Evolutionary conservation across 495 filamentous ascomycete genomes (phyloP), one percentile per base, ranked within the genome.

Genomic region (Xylaria flabelliformis): DNA sequence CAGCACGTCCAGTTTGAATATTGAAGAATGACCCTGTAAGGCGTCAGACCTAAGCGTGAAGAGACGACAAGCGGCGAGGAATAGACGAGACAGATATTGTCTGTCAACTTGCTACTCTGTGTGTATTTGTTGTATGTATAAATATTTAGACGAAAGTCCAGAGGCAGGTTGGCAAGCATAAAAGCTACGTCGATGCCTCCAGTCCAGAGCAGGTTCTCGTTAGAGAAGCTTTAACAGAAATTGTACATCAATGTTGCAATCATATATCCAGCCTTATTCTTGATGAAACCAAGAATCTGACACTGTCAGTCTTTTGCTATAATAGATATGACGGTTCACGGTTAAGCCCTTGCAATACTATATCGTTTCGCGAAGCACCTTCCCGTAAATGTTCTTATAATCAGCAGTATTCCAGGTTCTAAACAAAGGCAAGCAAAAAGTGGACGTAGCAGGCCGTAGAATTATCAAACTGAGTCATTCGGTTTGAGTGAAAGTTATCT

Each of bases 61-160:
- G 26, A 24, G 55, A 39, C 51, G 50, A 44, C 32, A 36, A 32
- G 44, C 55, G 21, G 6, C 53, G 29, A n/a, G 48, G 12, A 3
- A 51, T 48, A 42, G 39, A 46, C 36, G 53, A 58, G 36, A 65
- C 15, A 48, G 68, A 50, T 70, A 44, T 55, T 7, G 24, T 36
- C 9, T 21, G 1, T 29, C 61, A 44, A 44, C 51, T 48, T 42
- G 36, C 36, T 39, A 21, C 42, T 53, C 42, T 48, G 15, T 46
- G 61, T 65, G 51, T 69, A 44, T 69, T 26, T 61, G 42, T 69
- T 69, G 44, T 64, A 48, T 71, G 46, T 71, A 65, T 56, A 64
- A 39, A 26, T 64, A 64, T 36, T 13, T 1, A 55, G 17, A 41
- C 44, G 2, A 19, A 62, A 50, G 19, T 61, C 55, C 36, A 24